Evolutionary conservation across 208 protist species (phyloP).

Genomic region (Leptomonas seymouri): DNA sequence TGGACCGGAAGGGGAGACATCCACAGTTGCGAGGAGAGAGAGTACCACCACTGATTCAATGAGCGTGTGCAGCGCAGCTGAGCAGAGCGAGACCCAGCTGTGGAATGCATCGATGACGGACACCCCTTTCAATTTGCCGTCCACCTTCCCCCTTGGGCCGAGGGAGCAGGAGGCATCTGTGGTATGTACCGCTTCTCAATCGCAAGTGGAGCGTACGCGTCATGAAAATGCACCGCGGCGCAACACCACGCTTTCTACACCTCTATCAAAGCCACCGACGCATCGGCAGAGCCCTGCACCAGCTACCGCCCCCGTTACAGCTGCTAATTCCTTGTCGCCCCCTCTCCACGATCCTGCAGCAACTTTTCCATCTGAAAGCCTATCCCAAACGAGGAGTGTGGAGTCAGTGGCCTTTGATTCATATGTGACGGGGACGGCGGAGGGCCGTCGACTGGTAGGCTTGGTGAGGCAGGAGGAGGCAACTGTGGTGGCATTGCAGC

Average conservation of each 20-base stretch:
- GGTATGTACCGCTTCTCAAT: no score
- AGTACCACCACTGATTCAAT: background rate
- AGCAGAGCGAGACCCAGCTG: background rate
- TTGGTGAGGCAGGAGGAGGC: constrained; percentile 11
- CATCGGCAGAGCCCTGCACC: background rate
- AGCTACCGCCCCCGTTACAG: background rate
- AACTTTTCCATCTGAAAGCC: no score
- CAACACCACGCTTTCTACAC: background rate
- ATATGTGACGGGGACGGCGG: constrained; percentile 8
- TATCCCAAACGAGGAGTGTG: background rate
- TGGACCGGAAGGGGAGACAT: background rate
- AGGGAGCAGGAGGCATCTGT: no score
- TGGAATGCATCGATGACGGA: background rate
- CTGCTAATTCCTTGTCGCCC: background rate
- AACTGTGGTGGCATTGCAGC: constrained; percentile 1
- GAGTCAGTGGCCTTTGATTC: constrained; percentile 15
- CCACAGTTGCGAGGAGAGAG: background rate
- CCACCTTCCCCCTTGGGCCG: background rate
- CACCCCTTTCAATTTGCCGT: background rate
- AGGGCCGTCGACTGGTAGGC: constrained; percentile 17
- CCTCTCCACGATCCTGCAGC: background rate
- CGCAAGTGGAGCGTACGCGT: no score
- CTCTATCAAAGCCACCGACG: background rate
- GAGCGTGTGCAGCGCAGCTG: background rate
- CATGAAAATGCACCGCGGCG: background rate